Evolutionary conservation across 129 eudicot species (phyloP).

Genomic region (Logfia minima): DNA sequence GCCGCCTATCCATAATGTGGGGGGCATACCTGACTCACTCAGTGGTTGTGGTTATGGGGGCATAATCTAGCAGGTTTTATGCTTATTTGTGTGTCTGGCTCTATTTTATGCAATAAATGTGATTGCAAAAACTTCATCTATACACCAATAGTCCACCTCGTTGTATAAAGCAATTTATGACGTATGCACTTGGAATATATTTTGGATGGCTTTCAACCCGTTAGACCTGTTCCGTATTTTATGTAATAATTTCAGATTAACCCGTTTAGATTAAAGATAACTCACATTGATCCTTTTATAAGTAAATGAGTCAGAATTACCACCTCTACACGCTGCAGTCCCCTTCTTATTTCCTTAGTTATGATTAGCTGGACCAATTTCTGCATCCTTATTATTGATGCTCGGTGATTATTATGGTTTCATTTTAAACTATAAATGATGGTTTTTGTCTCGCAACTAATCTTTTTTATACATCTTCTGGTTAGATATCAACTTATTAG

Average conservation of each 20-base stretch:
- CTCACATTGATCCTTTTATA: neutral
- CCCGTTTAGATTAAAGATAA: neutral
- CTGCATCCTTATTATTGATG: neutral
- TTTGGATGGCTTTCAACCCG: neutral
- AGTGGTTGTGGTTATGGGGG: too few relatives aligned
- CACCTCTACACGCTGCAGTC: neutral
- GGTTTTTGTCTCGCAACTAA: neutral
- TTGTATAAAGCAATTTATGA: neutral
- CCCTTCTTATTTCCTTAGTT: neutral
- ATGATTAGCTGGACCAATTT: neutral
- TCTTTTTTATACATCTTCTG: neutral
- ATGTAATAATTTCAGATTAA: too few relatives aligned
- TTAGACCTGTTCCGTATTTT: neutral
- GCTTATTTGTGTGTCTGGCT: too few relatives aligned
- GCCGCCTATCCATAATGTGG: too few relatives aligned
- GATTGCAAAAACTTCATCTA: neutral
- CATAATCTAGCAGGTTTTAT: too few relatives aligned
- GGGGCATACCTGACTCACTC: too few relatives aligned
- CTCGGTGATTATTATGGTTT: neutral
- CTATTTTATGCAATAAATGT: too few relatives aligned
- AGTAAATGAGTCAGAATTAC: neutral
- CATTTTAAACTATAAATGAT: neutral
- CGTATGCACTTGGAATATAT: neutral
- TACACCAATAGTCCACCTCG: neutral
- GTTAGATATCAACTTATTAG: constrained; percentile 79